These are phyloP conservation scores for Limonium bicolor DNA, from an alignment of 148 eudicot genomes.

Conservation along the genomic window DNA sequence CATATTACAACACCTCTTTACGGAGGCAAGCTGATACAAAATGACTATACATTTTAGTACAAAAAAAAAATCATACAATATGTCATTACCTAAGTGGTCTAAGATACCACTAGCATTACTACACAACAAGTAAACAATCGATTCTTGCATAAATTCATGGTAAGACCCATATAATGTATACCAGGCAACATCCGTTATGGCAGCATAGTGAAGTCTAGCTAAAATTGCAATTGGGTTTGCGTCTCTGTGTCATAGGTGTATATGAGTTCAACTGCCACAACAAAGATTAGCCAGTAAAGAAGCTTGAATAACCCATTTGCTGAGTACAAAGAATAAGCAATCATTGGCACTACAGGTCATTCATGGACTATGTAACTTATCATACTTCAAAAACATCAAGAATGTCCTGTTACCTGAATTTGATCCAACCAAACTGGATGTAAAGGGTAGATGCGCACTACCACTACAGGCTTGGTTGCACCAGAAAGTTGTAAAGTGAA, in stretches of 20 bases:
- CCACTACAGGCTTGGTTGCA: constrained; percentile 90
- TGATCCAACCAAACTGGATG: constrained; percentile 45
- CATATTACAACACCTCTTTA: too few species aligned
- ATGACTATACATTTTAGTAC: too few species aligned
- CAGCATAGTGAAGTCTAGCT: constrained; percentile 97
- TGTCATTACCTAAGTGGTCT: too few species aligned
- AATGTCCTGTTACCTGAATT: constrained; percentile 27
- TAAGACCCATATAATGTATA: too few species aligned
- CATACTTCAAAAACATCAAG: neutral
- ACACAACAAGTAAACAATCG: too few species aligned
- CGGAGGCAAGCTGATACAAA: too few species aligned
- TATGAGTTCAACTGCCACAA: constrained; percentile 78
- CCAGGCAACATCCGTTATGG: constrained; percentile 93
- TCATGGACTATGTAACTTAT: neutral
- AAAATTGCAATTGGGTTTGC: constrained; percentile 57
- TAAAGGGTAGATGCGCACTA: constrained; percentile 82
- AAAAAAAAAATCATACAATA: too few species aligned
- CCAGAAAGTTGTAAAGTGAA: constrained; percentile 91
- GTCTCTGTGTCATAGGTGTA: constrained; percentile 78
- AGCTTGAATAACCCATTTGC: constrained; percentile 70
- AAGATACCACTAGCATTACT: too few species aligned
- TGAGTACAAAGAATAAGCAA: too few species aligned
- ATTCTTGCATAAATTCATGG: too few species aligned
- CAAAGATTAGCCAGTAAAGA: constrained; percentile 85
- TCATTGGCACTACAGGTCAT: neutral